Conservation (phyloP, 139 green algal genomes). For the Gonium pectorale region DNA sequence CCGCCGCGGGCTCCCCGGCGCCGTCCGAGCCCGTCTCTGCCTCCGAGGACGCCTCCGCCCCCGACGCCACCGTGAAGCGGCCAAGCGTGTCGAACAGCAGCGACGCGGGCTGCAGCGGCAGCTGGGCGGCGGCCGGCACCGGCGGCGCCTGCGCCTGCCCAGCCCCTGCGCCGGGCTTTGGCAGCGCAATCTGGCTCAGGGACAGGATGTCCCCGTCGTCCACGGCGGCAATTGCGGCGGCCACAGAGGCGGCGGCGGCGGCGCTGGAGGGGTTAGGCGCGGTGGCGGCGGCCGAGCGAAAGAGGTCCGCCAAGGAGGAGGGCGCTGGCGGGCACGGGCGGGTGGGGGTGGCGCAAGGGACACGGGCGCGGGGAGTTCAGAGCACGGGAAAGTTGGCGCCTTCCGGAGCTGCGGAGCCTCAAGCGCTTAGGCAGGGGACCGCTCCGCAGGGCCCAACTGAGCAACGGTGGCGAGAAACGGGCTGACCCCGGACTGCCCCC, state of each 20-base stretch:
- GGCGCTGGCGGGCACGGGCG: neutral
- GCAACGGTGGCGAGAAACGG: too few species aligned
- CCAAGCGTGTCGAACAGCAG: slow-evolving; percentile 3
- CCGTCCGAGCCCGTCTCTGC: neutral
- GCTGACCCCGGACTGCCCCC: too few species aligned
- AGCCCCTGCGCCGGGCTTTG: neutral
- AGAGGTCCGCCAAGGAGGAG: slow-evolving; percentile 19
- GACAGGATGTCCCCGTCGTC: slow-evolving; percentile 57
- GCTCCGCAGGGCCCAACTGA: too few species aligned
- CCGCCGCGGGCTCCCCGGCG: neutral
- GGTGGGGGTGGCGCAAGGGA: too few species aligned
- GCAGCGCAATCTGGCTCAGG: neutral
- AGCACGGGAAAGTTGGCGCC: too few species aligned
- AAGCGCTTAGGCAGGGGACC: too few species aligned
- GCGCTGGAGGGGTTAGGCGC: slow-evolving; percentile 27
- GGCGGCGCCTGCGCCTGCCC: neutral
- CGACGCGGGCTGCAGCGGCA: neutral
- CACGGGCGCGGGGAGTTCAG: neutral
- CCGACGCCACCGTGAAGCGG: neutral
- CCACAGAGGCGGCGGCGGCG: slow-evolving; percentile 46
- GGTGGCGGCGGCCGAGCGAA: neutral
- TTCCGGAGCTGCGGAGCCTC: too few species aligned
- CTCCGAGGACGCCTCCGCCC: neutral
- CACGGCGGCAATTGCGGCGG: slow-evolving; percentile 57
- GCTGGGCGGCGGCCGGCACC: neutral